Conservation (phyloP, 23 red algal species). For the Pyropia haitanensis region DNA sequence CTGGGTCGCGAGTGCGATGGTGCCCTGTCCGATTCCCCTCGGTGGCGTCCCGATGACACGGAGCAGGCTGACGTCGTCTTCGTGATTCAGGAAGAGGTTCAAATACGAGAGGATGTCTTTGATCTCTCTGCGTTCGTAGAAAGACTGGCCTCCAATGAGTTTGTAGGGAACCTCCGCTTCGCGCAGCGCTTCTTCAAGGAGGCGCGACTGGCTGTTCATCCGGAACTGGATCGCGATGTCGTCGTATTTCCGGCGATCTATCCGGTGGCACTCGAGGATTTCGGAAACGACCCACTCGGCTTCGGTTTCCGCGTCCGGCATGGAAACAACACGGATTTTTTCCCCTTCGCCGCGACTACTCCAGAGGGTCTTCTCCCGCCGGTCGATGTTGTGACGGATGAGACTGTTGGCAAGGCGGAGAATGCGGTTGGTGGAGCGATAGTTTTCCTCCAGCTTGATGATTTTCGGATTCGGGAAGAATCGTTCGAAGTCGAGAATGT, state of each 20-base stretch:
- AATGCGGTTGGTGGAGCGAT: not conserved
- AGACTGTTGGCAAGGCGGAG: not conserved
- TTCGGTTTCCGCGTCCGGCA: not conserved
- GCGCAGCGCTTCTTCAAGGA: not conserved
- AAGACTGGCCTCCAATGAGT: not conserved
- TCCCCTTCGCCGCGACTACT: not conserved
- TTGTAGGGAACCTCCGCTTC: not conserved
- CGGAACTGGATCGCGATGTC: conserved; percentile 3
- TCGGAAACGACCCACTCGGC: not conserved
- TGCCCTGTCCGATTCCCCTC: not conserved
- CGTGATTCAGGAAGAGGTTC: not conserved
- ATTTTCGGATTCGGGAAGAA: not conserved
- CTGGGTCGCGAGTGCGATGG: not conserved
- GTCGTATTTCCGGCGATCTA: not conserved
- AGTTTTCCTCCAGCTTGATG: not conserved
- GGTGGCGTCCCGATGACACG: not conserved
- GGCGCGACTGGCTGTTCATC: not conserved
- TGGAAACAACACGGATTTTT: not conserved
- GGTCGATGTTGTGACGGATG: not conserved
- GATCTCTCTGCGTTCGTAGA: conserved; percentile 6
- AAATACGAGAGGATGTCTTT: conserved; percentile 4
- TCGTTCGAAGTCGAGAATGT: not conserved
- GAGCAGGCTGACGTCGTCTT: not conserved
- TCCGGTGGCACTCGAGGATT: too few relatives aligned
- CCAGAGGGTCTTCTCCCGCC: not conserved